These are phyloP conservation scores for Teunomyces pallodes DNA, from an alignment of 805 yeast genomes.

Conservation along the genomic window DNA sequence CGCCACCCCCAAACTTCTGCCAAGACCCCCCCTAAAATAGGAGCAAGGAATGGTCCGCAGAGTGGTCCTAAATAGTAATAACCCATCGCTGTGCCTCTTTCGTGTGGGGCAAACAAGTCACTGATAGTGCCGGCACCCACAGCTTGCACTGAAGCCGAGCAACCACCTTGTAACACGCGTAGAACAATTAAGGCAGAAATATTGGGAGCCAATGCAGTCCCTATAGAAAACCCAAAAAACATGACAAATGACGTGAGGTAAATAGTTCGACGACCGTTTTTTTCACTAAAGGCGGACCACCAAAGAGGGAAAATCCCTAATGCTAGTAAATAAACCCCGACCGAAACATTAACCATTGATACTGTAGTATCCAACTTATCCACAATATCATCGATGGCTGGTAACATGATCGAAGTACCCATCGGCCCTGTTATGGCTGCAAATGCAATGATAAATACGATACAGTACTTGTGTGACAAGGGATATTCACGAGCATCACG, in stretches of 20 bases:
- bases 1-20: conserved; percentile 79
- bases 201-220: conserved; percentile 63
- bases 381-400: conserved; percentile 66
- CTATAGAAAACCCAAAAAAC: conserved; percentile 66
- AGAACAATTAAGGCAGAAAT: conserved; percentile 64
- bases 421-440: conserved; percentile 84
- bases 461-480: conserved; percentile 41
- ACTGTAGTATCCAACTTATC: conserved; percentile 53
- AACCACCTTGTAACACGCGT: conserved; percentile 73
- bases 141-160: conserved; percentile 81
- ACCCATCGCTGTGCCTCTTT: conserved; percentile 80
- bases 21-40: conserved; percentile 75
- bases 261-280: conserved; percentile 70
- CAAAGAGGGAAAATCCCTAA: conserved; percentile 81
- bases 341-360: conserved; percentile 68
- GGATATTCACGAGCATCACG: conserved; percentile 70
- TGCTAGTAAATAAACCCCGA: conserved; percentile 72
- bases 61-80: conserved; percentile 77
- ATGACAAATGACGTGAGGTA: conserved; percentile 66
- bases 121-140: conserved; percentile 89
- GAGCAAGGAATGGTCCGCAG: conserved; percentile 76
- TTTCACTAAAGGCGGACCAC: conserved; percentile 84
- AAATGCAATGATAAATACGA: conserved; percentile 64
- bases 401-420: conserved; percentile 83
- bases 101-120: conserved; percentile 63